Evolutionary conservation across 306 rosid species (phyloP), one percentile per base, ranked within the genome.

Genomic region (Trichosanthes truncata): DNA sequence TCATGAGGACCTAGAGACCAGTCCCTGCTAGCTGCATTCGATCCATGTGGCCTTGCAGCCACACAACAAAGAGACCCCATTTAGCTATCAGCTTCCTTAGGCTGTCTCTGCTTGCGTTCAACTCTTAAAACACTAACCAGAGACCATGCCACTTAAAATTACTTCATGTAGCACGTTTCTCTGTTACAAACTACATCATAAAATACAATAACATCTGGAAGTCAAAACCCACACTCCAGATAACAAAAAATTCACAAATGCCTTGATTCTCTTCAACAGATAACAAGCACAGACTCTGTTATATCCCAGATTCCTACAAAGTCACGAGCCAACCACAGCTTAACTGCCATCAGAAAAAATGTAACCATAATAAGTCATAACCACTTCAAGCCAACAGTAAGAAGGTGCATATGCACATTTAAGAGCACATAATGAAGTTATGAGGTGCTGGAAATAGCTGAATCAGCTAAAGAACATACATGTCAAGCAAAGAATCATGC

Each of bases 31-130:
- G 88, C 89, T 4, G 99, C 85, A 85, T 84, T 90, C 26, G 97
- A 90, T 80, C 93, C 97, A 90, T 93, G 99, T 89, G 97, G 97
- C 97, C 99, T 91, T 77, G 99, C 87, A 87, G 98, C 98, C 97
- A 95, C 97, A 91, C 97, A 95, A 90, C 97, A 95, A 82, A 95
- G 97, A 11, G 98, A 93, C 92, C 98, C 98, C 99, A 93, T 85
- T 93, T 89, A 86, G 93, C 94, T 90, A 93, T 93, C 84, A 25
- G 72, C 90, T 87, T 80, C 77, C 79, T 82, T 75, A 79, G 90
- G 77, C 92, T 46, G 71, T 48, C 53, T 80, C 85, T 9, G 62
- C 81, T 78, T 55, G 82, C 89, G 78, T 74, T 83, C 84, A 77
- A 84, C 63, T 83, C 71, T 83, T 53, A 73, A 11, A 45, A 85